Conservation (phyloP, 2,329 filamentous ascomycete genomes). For the Xylogone sp. region DNA sequence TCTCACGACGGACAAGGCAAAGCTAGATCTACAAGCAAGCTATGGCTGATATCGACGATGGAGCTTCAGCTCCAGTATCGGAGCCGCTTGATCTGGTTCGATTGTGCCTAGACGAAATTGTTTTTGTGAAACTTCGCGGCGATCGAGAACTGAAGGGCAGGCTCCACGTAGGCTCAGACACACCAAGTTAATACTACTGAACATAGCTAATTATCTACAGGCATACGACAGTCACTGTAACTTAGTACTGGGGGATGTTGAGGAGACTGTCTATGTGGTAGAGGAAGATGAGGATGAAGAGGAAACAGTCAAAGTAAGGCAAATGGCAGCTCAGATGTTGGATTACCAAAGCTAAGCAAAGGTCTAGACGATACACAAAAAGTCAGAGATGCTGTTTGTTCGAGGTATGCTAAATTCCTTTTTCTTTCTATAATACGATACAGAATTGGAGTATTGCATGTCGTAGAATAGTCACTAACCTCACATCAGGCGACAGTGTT, state of each 20-base stretch:
- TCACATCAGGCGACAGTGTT: slow-evolving; percentile 62
- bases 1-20: slow-evolving; percentile 4
- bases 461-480: slow-evolving; percentile 10
- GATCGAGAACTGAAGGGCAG: slow-evolving; percentile 94
- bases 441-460: no score
- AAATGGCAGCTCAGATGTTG: no score
- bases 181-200: slow-evolving; percentile 3
- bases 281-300: slow-evolving; percentile 83
- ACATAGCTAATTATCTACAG: slow-evolving; percentile 42
- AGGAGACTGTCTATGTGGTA: slow-evolving; percentile 93
- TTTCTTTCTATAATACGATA: not conserved
- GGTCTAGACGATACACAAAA: slow-evolving; percentile 82
- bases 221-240: slow-evolving; percentile 99
- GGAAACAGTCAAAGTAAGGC: slow-evolving; percentile 66
- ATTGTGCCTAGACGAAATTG: slow-evolving; percentile 89
- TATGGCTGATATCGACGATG: slow-evolving; percentile 84
- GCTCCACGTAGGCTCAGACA: slow-evolving; percentile 69
- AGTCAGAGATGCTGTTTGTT: slow-evolving; percentile 98
- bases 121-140: slow-evolving; percentile 94
- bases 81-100: slow-evolving; percentile 96
- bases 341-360: no score
- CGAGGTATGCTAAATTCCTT: slow-evolving; percentile 62
- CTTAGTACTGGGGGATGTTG: slow-evolving; percentile 89
- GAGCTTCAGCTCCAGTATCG: slow-evolving; percentile 64
- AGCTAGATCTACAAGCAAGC: slow-evolving; percentile 24